phyloP scores from a whole-genome alignment of 495 filamentous ascomycete genomes.

The Aspergillus affinis region DNA sequence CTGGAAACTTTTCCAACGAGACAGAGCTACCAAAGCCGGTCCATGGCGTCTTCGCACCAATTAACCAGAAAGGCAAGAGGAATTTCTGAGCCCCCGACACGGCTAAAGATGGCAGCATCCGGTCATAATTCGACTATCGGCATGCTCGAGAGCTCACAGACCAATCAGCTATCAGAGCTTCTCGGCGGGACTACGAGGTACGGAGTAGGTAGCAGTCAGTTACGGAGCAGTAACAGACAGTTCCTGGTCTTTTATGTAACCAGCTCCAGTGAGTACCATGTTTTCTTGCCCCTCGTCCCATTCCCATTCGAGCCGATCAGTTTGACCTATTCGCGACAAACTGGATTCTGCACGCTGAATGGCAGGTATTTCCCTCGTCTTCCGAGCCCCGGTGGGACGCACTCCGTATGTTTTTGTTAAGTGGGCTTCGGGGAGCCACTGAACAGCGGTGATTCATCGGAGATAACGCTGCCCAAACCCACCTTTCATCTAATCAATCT shows the following conservation, averaged over 20 bases:
- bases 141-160: background rate
- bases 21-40: background rate
- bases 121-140: too few species aligned
- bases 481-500: conserved; percentile 32
- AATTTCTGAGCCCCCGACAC: background rate
- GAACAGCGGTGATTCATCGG: conserved; percentile 15
- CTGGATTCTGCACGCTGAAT: background rate
- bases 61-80: background rate
- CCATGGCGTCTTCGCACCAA: too few species aligned
- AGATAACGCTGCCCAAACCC: conserved; percentile 24
- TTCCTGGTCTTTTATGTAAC: background rate
- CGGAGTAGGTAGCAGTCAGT: background rate
- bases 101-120: background rate
- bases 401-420: background rate
- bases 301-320: background rate
- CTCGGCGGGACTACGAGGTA: too few species aligned
- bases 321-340: background rate
- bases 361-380: background rate
- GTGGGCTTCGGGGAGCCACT: conserved; percentile 13
- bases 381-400: background rate
- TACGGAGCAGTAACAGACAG: background rate
- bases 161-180: background rate
- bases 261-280: background rate
- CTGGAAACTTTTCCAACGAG: background rate
- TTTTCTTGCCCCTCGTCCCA: background rate